phyloP scores from a whole-genome alignment of 2,329 filamentous ascomycete species.

The Ceratocystis destructans region DNA sequence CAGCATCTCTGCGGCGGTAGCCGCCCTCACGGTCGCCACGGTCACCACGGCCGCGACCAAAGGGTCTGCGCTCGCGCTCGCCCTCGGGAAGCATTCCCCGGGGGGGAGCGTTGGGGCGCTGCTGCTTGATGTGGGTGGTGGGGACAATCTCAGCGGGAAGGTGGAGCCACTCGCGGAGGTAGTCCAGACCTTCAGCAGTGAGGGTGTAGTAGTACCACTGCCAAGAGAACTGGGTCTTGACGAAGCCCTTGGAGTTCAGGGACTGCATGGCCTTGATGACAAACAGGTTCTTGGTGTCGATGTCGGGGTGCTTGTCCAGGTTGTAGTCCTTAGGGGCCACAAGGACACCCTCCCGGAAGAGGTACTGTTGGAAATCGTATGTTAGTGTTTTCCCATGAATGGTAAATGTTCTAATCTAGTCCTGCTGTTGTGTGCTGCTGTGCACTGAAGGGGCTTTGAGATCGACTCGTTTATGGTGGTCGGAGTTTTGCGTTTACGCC shows the following conservation, averaged over 20 bases:
- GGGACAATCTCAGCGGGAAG: slow-evolving; percentile 98
- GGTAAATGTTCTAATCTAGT: background rate
- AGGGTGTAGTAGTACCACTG: slow-evolving; percentile 99
- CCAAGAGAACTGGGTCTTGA: slow-evolving; percentile 99
- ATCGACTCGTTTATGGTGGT: slow-evolving; percentile 16
- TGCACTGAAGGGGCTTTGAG: no score
- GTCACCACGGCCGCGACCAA: slow-evolving; percentile 66
- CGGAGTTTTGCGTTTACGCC: background rate
- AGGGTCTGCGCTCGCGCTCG: slow-evolving; percentile 67
- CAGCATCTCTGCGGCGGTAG: slow-evolving; percentile 82
- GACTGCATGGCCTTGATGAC: slow-evolving; percentile 99
- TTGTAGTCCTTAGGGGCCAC: slow-evolving; percentile 99
- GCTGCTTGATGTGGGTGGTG: slow-evolving; percentile 99
- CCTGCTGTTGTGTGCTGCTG: no score
- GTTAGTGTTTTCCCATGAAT: slow-evolving; percentile 13
- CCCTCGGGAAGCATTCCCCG: slow-evolving; percentile 94
- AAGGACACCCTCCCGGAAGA: slow-evolving; percentile 87
- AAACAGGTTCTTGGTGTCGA: slow-evolving; percentile 99
- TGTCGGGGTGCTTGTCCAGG: slow-evolving; percentile 91
- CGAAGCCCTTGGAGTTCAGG: slow-evolving; percentile 90
- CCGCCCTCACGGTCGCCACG: slow-evolving; percentile 72
- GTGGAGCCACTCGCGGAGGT: slow-evolving; percentile 99
- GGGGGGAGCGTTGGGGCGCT: slow-evolving; percentile 94
- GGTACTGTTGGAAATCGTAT: slow-evolving; percentile 49
- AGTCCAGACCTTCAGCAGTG: slow-evolving; percentile 98